Evolutionary conservation across 2,329 filamentous ascomycete genomes (phyloP).

Genomic region (Aureobasidium sp.): DNA sequence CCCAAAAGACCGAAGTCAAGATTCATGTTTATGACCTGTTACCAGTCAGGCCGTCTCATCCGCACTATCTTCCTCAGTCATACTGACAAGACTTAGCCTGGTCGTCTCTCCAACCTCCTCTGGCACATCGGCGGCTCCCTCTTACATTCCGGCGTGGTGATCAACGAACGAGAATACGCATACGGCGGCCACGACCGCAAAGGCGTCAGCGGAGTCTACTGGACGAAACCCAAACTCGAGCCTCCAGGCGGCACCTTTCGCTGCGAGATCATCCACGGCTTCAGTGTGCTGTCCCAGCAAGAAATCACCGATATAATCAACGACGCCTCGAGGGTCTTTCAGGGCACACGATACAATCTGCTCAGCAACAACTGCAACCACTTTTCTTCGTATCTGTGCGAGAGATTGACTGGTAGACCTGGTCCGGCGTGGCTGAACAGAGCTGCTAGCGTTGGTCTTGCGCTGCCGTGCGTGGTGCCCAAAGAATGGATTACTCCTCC

Average conservation of each 20-base stretch:
- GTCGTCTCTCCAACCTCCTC: slow-evolving; percentile 65
- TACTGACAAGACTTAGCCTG: slow-evolving; percentile 46
- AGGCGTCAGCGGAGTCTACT: slow-evolving; percentile 72
- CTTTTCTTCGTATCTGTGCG: slow-evolving; percentile 71
- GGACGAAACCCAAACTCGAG: slow-evolving; percentile 61
- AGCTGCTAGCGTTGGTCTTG: slow-evolving; percentile 74
- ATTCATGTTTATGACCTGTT: slow-evolving; percentile 34
- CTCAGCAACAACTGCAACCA: slow-evolving; percentile 84
- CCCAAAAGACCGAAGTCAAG: slow-evolving; percentile 28
- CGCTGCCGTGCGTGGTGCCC: slow-evolving; percentile 74
- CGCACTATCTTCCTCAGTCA: not conserved
- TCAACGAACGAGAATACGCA: slow-evolving; percentile 73
- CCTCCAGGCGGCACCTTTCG: slow-evolving; percentile 74
- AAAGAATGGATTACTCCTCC: slow-evolving; percentile 75
- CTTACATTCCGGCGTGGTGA: slow-evolving; percentile 75
- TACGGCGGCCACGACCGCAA: slow-evolving; percentile 73
- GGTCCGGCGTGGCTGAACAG: slow-evolving; percentile 75
- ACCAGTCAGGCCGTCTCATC: slow-evolving; percentile 23
- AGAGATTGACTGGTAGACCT: slow-evolving; percentile 61
- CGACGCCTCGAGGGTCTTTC: slow-evolving; percentile 61
- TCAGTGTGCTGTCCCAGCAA: slow-evolving; percentile 59
- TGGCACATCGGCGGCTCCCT: slow-evolving; percentile 74
- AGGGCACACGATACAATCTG: slow-evolving; percentile 71
- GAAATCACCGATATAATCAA: slow-evolving; percentile 68
- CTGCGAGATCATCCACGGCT: slow-evolving; percentile 69